phyloP scores from a whole-genome alignment of 768 basidiomycete species.

The Suillus variegatus region DNA sequence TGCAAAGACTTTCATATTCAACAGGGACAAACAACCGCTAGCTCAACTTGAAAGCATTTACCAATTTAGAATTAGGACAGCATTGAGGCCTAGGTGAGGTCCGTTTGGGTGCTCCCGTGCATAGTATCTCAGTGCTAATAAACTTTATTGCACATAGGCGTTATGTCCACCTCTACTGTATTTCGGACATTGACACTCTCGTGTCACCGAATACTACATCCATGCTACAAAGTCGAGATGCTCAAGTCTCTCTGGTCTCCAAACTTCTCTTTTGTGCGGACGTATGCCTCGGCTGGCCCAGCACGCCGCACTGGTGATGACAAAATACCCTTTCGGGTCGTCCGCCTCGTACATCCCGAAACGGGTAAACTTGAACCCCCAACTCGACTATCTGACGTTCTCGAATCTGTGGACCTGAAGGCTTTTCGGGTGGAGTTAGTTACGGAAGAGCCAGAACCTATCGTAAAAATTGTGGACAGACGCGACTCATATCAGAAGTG shows the following conservation, averaged over 20 bases:
- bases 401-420: slow-evolving; percentile 44
- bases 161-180: background rate
- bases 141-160: background rate
- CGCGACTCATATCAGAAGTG: slow-evolving; percentile 42
- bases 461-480: slow-evolving; percentile 60
- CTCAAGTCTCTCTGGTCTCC: slow-evolving; percentile 9
- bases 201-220: slow-evolving; percentile 6
- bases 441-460: slow-evolving; percentile 45
- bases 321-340: slow-evolving; percentile 42
- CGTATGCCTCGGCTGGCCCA: slow-evolving; percentile 3
- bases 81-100: background rate
- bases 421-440: slow-evolving; percentile 59
- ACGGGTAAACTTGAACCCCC: slow-evolving; percentile 41
- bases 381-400: slow-evolving; percentile 41
- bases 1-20: slow-evolving; percentile 22
- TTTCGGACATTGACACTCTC: slow-evolving; percentile 12
- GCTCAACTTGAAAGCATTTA: background rate
- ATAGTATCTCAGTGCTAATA: background rate
- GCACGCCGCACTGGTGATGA: slow-evolving; percentile 29
- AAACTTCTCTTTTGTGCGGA: background rate
- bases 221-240: slow-evolving; percentile 1
- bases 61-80: background rate
- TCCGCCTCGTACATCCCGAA: slow-evolving; percentile 50
- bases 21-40: slow-evolving; percentile 31
- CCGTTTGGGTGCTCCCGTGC: background rate